Conservation (phyloP, 129 eudicot species). For the Pulicaria dysenterica region DNA sequence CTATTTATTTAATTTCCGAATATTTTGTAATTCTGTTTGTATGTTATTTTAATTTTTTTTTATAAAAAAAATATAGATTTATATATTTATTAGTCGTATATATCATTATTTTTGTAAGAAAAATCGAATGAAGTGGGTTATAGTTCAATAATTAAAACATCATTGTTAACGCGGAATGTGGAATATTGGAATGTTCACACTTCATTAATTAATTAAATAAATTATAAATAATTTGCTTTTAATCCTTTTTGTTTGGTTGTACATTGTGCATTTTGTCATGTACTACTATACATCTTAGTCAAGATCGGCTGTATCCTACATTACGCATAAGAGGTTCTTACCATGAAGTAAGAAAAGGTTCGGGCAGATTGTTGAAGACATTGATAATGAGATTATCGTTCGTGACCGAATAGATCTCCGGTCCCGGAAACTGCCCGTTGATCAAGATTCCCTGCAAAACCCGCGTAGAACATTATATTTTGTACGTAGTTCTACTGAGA, state of each 20-base stretch:
- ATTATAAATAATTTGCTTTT: too few relatives aligned
- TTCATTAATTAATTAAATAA: neutral
- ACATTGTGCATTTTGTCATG: neutral
- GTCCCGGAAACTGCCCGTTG: conserved; percentile 90
- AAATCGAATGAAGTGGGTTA: too few relatives aligned
- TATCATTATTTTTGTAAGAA: too few relatives aligned
- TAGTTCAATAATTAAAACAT: neutral
- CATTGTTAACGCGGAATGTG: conserved; percentile 29
- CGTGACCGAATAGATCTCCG: conserved; percentile 65
- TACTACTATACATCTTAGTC: neutral
- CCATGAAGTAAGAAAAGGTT: conserved; percentile 90
- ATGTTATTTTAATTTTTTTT: neutral
- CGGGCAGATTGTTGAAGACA: conserved; percentile 66
- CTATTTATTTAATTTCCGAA: conserved; percentile 20
- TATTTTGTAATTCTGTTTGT: neutral
- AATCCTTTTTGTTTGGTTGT: neutral
- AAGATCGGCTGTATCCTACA: neutral
- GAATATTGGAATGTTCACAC: conserved; percentile 30
- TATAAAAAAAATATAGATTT: neutral
- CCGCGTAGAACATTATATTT: too few relatives aligned
- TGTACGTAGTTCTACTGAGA: too few relatives aligned
- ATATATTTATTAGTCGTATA: too few relatives aligned
- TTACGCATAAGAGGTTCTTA: conserved; percentile 21
- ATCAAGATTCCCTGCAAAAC: conserved; percentile 68
- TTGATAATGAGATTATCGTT: conserved; percentile 86